These are phyloP conservation scores for Chlorella sp. DNA, from an alignment of 139 green algal species.

Conservation along the genomic window DNA sequence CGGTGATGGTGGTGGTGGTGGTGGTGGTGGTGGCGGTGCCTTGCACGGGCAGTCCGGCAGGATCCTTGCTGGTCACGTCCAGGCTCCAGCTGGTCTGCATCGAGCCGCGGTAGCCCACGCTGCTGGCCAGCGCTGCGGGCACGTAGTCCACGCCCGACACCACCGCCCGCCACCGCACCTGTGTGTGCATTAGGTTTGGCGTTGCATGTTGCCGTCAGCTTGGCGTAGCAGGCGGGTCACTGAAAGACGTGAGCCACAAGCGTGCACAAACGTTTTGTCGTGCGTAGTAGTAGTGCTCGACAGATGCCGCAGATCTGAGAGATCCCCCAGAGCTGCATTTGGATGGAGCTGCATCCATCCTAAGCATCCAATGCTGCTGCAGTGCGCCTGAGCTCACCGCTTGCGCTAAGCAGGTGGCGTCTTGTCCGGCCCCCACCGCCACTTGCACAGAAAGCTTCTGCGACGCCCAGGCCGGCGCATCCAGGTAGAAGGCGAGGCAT, in stretches of 20 bases:
- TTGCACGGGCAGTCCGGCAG: neutral
- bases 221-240: neutral
- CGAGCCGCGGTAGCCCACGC: neutral
- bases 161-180: neutral
- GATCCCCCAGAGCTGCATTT: no score
- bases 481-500: neutral
- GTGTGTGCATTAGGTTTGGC: neutral
- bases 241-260: neutral
- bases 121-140: neutral
- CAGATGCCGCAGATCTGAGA: neutral
- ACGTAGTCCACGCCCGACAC: neutral
- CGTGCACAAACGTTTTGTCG: neutral
- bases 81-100: neutral
- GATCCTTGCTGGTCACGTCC: neutral
- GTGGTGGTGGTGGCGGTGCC: neutral
- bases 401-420: neutral
- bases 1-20: no score
- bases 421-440: neutral
- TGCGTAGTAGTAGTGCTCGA: neutral
- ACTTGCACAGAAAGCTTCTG: no score
- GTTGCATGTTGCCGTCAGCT: no score
- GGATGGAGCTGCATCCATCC: no score
- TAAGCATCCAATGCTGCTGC: neutral
- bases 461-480: neutral
- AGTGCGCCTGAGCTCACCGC: neutral